A percentile compares a stretch with the other conserved stretches of the same genome.
phyloP scores from a whole-genome alignment of 1,284 basidiomycete species.

The Pulchroboletus neoregius region DNA sequence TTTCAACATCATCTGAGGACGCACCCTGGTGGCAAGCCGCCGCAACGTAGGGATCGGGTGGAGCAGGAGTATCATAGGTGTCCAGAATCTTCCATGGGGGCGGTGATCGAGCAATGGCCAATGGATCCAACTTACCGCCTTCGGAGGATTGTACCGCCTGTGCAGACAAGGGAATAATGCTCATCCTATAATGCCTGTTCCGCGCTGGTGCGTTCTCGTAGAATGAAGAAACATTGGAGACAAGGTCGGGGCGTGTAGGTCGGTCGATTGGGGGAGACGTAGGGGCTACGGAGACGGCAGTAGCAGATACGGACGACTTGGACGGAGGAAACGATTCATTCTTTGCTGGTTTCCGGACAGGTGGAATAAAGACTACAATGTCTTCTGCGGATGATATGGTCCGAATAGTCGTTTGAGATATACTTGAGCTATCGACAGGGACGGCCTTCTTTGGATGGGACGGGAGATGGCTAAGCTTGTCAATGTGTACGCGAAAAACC shows the following conservation, averaged over 20 bases:
- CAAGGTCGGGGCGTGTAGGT: not conserved
- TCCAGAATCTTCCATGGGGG: conserved; percentile 26
- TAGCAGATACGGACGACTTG: not conserved
- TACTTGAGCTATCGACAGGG: not conserved
- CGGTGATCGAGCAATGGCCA: conserved; percentile 29
- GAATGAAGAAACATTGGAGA: conserved; percentile 22
- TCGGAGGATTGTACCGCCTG: conserved; percentile 18
- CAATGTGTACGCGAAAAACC: conserved; percentile 29
- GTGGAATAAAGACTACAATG: conserved; percentile 22
- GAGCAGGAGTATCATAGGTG: not conserved
- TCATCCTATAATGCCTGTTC: not conserved
- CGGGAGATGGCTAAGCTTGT: conserved; percentile 9
- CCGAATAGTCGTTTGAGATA: conserved; percentile 2
- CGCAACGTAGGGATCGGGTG: not conserved
- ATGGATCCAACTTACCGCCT: conserved; percentile 16
- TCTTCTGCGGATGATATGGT: conserved; percentile 13
- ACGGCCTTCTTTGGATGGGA: conserved; percentile 1
- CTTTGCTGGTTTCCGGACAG: conserved; percentile 7
- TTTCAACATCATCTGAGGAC: not conserved
- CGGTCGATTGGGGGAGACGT: not conserved
- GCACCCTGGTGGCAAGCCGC: not conserved
- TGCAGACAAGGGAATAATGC: conserved; percentile 19
- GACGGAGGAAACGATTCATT: not conserved
- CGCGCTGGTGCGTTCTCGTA: conserved; percentile 10
- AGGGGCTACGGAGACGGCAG: not conserved